phyloP scores from a whole-genome alignment of 768 basidiomycete genomes.

The Austroboletus festivus region DNA sequence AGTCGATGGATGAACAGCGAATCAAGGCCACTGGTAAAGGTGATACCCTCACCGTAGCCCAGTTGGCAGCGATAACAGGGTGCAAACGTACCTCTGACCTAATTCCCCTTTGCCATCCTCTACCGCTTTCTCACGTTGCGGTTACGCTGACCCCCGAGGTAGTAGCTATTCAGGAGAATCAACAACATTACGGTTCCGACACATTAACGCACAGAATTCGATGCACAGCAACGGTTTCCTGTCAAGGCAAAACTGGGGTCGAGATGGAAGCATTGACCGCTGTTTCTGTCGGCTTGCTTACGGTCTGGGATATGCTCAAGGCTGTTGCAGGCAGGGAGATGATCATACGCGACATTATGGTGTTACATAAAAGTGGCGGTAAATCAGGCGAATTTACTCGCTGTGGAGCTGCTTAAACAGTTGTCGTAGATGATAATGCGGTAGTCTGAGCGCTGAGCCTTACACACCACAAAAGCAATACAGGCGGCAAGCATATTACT shows the following conservation, averaged over 20 bases:
- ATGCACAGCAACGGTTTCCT: constrained; percentile 67
- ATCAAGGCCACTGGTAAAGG: constrained; percentile 63
- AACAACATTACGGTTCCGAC: neutral
- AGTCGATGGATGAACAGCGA: constrained; percentile 33
- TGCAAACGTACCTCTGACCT: constrained; percentile 80
- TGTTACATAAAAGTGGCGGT: constrained; percentile 70
- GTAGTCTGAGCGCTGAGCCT: no score
- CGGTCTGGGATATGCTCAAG: constrained; percentile 94
- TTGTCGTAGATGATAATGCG: no score
- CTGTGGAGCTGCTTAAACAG: neutral
- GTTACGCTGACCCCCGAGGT: constrained; percentile 56
- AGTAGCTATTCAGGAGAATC: constrained; percentile 3
- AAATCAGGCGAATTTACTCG: constrained; percentile 65
- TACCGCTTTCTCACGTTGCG: constrained; percentile 66
- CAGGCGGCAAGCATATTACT: no score
- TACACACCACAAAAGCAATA: no score
- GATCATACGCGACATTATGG: constrained; percentile 67
- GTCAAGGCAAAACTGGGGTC: constrained; percentile 80
- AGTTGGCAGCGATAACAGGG: constrained; percentile 85
- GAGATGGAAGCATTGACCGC: constrained; percentile 94
- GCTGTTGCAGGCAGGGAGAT: constrained; percentile 86
- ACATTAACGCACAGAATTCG: constrained; percentile 45
- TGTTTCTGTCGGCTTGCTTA: constrained; percentile 72
- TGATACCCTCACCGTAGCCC: constrained; percentile 69
- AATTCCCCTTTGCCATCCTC: constrained; percentile 86